Base-by-base conservation (phyloP, 192 early-diverging fungal genomes). In the Coemansia sp. region DNA sequence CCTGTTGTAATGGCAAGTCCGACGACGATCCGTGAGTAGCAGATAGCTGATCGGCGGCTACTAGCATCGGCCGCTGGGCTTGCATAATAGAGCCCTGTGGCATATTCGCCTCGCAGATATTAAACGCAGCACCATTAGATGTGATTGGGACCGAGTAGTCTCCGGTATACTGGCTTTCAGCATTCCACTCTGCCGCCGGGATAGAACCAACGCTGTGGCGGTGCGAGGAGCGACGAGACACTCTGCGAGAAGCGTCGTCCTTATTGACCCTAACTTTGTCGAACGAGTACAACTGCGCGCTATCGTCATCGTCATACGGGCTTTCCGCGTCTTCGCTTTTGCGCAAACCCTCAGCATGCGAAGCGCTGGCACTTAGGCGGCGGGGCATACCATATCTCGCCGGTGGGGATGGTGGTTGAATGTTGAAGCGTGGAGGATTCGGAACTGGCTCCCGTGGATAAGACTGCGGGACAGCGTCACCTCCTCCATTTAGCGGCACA, bases 271-370 rank as follows among this genome's bases (percentile, higher is more conserved):
- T 80, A 57, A 80, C 69, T 39, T 50, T 71, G 37, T 80, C 72
- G 25, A 80, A 80, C 19, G 72, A 71, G 48, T 68, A 70, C 31
- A 80, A n/a, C 23, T 68, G 72, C 27, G 63, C 63, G 59, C 63
- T 61, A 10, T 73, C 76, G 63, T 69, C 64, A n/a, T 65, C 57
- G 9, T 76, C 74, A 42, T 66, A 50, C 53, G 58, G 57, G 57
- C 69, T 66, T 9, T 80, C 76, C 1, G 62, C 57, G n/a, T 64
- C 70, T n/a, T 38, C 15, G 34, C 31, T 36, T 62, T 19, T 59
- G 46, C 31, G 55, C 41, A 48, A 12, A 9, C 67, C 67, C 32
- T 57, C 44, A n/a, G 53, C 45, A 7, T 50, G 3, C 53, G 59
- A 34, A 27, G 19, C 45, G n/a, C 64, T 51, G 27, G 64, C 64